Conservation (phyloP, 1,139 yeast genomes). For the Lodderomyces margitis region DNA sequence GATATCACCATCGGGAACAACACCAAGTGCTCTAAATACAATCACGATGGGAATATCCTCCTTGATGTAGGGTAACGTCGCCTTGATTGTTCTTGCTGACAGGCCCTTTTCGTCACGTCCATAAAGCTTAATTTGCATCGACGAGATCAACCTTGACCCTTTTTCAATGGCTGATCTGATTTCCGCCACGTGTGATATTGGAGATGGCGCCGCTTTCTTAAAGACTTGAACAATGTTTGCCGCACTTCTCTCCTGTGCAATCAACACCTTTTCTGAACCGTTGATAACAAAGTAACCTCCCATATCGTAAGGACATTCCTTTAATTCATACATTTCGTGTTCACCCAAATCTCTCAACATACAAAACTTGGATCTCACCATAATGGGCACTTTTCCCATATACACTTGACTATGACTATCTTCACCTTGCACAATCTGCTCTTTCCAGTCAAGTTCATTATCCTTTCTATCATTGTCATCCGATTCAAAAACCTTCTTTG, state of each 20-base stretch:
- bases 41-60: conserved; percentile 96
- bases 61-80: conserved; percentile 92
- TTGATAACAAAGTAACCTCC: conserved; percentile 98
- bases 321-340: conserved; percentile 89
- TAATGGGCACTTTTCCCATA: conserved; percentile 96
- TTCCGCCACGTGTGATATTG: conserved; percentile 94
- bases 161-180: conserved; percentile 95
- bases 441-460: conserved; percentile 73
- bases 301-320: conserved; percentile 99
- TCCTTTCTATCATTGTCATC: conserved; percentile 61
- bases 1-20: conserved; percentile 98
- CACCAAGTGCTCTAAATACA: conserved; percentile 96
- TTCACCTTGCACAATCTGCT: conserved; percentile 53
- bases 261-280: conserved; percentile 96
- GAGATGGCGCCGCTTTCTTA: conserved; percentile 96
- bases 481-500: conserved; percentile 82
- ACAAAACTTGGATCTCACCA: conserved; percentile 96
- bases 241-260: conserved; percentile 98
- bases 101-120: conserved; percentile 80
- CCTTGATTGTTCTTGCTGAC: conserved; percentile 81
- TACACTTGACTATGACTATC: conserved; percentile 70
- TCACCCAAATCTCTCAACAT: conserved; percentile 90
- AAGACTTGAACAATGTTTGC: conserved; percentile 98
- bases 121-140: conserved; percentile 89
- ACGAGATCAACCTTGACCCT: conserved; percentile 91